Conservation (phyloP, 768 basidiomycete genomes). For the Kwoniella europaea region DNA sequence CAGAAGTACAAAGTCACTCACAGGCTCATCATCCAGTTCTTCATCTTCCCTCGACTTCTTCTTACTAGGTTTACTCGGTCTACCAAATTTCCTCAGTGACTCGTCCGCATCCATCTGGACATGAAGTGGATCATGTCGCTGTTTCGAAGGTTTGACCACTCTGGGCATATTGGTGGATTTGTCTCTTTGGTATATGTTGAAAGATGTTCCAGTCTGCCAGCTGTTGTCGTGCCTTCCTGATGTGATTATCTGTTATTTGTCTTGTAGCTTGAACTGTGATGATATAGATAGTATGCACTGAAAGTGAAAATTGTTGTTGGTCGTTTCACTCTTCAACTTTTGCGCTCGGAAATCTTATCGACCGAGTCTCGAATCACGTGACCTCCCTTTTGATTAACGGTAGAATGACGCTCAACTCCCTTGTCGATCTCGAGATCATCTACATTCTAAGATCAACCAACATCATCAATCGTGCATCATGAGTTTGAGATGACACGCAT, state of each 20-base stretch:
- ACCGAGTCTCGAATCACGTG: constrained; percentile 11
- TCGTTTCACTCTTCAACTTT: constrained; percentile 16
- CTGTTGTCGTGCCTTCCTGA: no score
- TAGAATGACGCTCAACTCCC: no score
- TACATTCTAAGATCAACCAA: no score
- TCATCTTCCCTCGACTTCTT: constrained; percentile 62
- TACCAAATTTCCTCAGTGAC: constrained; percentile 73
- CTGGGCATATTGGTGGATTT: constrained; percentile 37
- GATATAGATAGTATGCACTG: no score
- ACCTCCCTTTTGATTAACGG: not conserved
- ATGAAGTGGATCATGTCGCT: constrained; percentile 82
- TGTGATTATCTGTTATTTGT: not conserved
- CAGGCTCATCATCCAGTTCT: constrained; percentile 68
- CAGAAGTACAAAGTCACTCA: constrained; percentile 1
- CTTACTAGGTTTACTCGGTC: constrained; percentile 66
- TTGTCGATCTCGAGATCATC: no score
- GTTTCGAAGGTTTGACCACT: constrained; percentile 39
- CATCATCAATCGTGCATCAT: no score
- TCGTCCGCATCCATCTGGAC: constrained; percentile 83
- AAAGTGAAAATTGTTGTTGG: not conserved
- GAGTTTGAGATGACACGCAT: no score
- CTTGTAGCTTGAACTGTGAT: not conserved
- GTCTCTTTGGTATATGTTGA: not conserved
- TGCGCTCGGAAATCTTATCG: not conserved
- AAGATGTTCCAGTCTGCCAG: no score